phyloP scores from a whole-genome alignment of 352 stramenopile species.

The Thraustochytrium sp. region DNA sequence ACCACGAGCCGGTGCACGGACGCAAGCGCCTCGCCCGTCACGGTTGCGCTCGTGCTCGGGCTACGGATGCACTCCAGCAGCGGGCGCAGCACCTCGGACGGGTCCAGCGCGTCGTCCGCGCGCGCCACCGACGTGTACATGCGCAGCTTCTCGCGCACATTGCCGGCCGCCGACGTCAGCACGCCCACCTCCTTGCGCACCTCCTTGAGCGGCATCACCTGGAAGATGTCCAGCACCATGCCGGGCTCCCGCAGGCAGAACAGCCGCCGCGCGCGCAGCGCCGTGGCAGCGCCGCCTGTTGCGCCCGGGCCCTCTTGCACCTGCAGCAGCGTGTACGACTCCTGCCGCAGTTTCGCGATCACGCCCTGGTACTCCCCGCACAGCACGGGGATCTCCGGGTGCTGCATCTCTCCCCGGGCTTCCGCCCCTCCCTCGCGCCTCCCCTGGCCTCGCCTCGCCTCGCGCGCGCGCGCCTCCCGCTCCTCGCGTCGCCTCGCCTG shows the following conservation, averaged over 20 bases:
- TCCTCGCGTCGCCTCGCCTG: background rate
- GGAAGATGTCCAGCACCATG: conserved; percentile 9
- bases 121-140: background rate
- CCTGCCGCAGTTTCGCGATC: conserved; percentile 13
- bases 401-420: no score
- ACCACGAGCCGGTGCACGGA: background rate
- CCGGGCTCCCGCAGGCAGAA: conserved; percentile 35
- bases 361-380: conserved; percentile 29
- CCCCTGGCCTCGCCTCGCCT: no score
- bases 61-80: conserved; percentile 22
- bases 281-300: background rate
- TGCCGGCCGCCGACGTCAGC: background rate
- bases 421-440: no score
- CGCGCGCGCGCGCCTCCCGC: no score
- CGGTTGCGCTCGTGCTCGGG: background rate
- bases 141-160: conserved; percentile 1
- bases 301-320: background rate
- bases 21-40: conserved; percentile 1
- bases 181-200: conserved; percentile 16
- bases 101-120: background rate
- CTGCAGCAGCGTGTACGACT: background rate
- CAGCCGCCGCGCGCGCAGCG: background rate
- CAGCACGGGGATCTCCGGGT: conserved; percentile 2
- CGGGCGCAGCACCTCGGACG: background rate
- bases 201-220: background rate